Evolutionary conservation across 2,329 filamentous ascomycete species (phyloP).

Genomic region (Fusarium solani-melongenae): DNA sequence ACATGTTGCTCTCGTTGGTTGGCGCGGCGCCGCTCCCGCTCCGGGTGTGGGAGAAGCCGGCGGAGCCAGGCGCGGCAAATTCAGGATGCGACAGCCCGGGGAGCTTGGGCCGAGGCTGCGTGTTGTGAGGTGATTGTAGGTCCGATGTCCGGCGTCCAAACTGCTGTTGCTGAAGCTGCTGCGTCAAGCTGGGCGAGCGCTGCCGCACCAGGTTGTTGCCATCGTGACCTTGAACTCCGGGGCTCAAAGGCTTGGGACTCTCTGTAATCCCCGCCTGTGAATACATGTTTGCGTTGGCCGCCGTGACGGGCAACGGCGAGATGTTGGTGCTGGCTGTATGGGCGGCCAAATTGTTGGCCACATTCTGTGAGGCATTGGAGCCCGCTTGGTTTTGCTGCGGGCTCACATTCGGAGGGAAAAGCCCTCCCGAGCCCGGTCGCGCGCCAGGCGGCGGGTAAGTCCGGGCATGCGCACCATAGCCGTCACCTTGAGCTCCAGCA

Average conservation of each 20-base stretch:
- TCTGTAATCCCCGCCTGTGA: constrained; percentile 82
- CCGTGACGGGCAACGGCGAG: constrained; percentile 59
- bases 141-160: constrained; percentile 65
- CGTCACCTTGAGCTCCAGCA: constrained; percentile 58
- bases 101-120: constrained; percentile 53
- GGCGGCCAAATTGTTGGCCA: constrained; percentile 54
- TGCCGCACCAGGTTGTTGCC: constrained; percentile 63
- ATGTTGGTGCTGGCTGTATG: constrained; percentile 63
- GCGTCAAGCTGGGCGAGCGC: constrained; percentile 73
- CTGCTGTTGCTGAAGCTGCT: constrained; percentile 74
- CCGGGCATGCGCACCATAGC: constrained; percentile 72
- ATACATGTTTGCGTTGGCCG: constrained; percentile 70
- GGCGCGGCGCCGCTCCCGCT: constrained; percentile 64
- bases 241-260: constrained; percentile 85
- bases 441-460: constrained; percentile 81
- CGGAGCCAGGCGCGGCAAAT: constrained; percentile 46
- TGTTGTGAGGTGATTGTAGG: constrained; percentile 64
- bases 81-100: constrained; percentile 52
- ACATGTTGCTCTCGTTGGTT: constrained; percentile 73
- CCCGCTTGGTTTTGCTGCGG: constrained; percentile 64
- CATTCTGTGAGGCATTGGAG: constrained; percentile 65
- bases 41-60: constrained; percentile 46
- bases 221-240: constrained; percentile 67
- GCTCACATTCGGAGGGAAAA: constrained; percentile 72
- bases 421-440: constrained; percentile 61